Evolutionary conservation across 345 rosid species (phyloP).

Genomic region (Corchorus olitorius): DNA sequence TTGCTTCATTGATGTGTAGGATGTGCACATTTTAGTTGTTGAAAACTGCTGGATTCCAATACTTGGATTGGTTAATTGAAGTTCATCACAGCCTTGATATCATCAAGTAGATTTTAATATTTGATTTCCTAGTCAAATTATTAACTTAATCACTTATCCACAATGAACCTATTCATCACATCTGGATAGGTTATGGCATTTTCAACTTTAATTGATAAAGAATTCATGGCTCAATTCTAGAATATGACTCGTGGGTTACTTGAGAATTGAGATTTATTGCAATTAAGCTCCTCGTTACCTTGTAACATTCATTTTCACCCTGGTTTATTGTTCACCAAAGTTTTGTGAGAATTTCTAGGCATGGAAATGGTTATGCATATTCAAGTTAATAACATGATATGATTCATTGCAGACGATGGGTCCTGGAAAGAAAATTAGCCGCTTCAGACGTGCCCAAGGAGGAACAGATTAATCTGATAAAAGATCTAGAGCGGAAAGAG

Average conservation of each 20-base stretch:
- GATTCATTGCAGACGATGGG: slow-evolving; percentile 73
- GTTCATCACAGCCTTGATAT: slow-evolving; percentile 3
- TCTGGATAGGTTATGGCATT: neutral
- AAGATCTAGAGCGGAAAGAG: slow-evolving; percentile 93
- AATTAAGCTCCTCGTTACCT: neutral
- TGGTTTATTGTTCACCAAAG: slow-evolving; percentile 16
- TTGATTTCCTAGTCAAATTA: neutral
- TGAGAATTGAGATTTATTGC: slow-evolving; percentile 1
- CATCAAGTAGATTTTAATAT: neutral
- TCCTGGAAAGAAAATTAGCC: slow-evolving; percentile 85
- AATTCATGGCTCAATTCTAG: neutral
- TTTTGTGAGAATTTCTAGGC: neutral
- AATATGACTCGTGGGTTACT: slow-evolving; percentile 19
- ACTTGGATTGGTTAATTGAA: slow-evolving; percentile 4
- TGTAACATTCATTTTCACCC: slow-evolving; percentile 6
- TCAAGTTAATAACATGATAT: slow-evolving; percentile 24
- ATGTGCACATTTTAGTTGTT: slow-evolving; percentile 1
- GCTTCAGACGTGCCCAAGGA: slow-evolving; percentile 88
- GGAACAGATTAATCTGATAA: slow-evolving; percentile 83
- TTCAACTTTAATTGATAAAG: slow-evolving; percentile 12
- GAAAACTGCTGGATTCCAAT: slow-evolving; percentile 5
- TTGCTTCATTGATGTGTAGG: slow-evolving; percentile 14
- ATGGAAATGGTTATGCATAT: slow-evolving; percentile 10
- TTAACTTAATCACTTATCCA: neutral
- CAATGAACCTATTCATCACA: neutral